Evolutionary conservation across 352 stramenopile species (phyloP).

Genomic region (Globisporangium cederbergense): DNA sequence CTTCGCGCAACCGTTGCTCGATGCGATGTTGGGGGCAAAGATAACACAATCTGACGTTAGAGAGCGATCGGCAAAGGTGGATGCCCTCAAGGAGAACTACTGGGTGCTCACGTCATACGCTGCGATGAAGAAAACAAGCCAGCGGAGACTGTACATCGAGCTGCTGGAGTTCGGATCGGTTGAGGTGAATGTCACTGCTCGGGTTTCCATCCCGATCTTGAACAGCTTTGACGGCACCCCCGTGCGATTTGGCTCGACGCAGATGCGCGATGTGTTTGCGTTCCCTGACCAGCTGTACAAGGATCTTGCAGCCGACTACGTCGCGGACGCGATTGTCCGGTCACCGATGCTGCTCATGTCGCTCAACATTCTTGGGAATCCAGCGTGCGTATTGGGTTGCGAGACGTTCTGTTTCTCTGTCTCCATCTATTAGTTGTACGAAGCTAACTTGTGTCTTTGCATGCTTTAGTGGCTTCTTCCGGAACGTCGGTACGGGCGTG

Average conservation of each 20-base stretch:
- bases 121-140: constrained; percentile 30
- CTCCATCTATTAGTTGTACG: neutral
- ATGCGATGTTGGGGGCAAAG: constrained; percentile 21
- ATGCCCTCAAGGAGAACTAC: neutral
- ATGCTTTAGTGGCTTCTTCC: constrained; percentile 59
- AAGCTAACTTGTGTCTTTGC: constrained; percentile 6
- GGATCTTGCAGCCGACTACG: constrained; percentile 79
- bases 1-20: constrained; percentile 42
- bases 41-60: neutral
- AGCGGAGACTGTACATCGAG: constrained; percentile 64
- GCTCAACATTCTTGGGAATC: constrained; percentile 83
- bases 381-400: constrained; percentile 45
- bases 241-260: constrained; percentile 46
- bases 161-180: constrained; percentile 52
- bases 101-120: constrained; percentile 16
- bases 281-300: constrained; percentile 78
- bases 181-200: constrained; percentile 67
- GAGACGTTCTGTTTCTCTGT: neutral
- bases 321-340: constrained; percentile 74
- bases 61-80: neutral
- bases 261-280: constrained; percentile 69
- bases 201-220: constrained; percentile 70
- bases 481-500: constrained; percentile 61
- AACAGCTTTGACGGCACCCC: constrained; percentile 82
- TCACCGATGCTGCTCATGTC: constrained; percentile 81